A percentile compares a stretch with the other conserved stretches of the same genome.
These are phyloP conservation scores for Phytophthora cactorum DNA, from an alignment of 352 stramenopile species.

Conservation along the genomic window DNA sequence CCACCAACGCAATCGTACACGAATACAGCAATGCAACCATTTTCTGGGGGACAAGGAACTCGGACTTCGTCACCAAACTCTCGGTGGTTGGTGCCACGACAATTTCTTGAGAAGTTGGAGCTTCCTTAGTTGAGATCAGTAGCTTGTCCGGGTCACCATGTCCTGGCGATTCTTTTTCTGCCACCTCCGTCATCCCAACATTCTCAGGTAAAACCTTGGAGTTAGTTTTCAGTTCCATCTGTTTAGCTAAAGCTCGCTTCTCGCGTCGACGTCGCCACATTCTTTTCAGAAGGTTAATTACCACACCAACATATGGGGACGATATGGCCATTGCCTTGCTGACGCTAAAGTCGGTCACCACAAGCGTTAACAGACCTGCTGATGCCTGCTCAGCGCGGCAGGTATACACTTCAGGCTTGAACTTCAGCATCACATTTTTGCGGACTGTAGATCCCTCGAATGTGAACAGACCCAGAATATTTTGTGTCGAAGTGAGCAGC, in stretches of 20 bases:
- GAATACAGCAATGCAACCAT: constrained; percentile 87
- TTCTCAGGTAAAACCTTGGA: constrained; percentile 32
- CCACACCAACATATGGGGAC: constrained; percentile 30
- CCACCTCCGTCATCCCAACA: too few species aligned
- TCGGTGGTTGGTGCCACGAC: not conserved
- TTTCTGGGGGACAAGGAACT: constrained; percentile 83
- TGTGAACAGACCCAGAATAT: constrained; percentile 39
- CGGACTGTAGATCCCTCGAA: constrained; percentile 54
- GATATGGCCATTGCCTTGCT: constrained; percentile 62
- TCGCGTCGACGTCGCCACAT: constrained; percentile 18
- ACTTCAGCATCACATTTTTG: constrained; percentile 70
- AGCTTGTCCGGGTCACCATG: not conserved
- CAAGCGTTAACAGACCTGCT: constrained; percentile 66
- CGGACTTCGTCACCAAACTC: constrained; percentile 43
- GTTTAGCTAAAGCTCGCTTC: constrained; percentile 18
- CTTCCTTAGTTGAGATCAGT: constrained; percentile 8
- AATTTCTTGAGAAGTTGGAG: not conserved
- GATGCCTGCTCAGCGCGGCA: constrained; percentile 75
- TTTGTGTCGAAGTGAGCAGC: constrained; percentile 52
- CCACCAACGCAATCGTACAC: constrained; percentile 72
- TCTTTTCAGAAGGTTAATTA: constrained; percentile 26
- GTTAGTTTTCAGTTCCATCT: not conserved
- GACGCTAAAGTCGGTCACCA: constrained; percentile 78
- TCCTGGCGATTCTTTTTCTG: not conserved
- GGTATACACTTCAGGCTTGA: constrained; percentile 53